phyloP scores from a whole-genome alignment of 495 filamentous ascomycete genomes.

The Penicillium taxi region DNA sequence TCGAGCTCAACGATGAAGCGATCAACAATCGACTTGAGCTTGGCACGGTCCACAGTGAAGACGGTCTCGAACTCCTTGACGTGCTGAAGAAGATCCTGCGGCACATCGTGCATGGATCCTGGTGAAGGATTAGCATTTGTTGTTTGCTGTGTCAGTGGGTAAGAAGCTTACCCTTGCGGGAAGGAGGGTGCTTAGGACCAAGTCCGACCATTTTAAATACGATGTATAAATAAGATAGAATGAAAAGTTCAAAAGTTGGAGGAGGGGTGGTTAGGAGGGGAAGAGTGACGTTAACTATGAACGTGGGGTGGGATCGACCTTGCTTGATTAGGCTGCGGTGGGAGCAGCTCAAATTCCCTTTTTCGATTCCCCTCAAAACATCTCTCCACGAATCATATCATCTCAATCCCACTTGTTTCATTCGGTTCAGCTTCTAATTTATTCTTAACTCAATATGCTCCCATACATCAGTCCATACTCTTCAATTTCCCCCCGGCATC shows the following conservation, averaged over 20 bases:
- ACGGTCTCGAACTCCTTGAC: slow-evolving; percentile 79
- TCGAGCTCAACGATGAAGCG: slow-evolving; percentile 85
- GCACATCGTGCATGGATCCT: slow-evolving; percentile 75
- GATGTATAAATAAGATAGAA: neutral
- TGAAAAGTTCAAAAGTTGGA: slow-evolving; percentile 3
- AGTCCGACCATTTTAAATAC: slow-evolving; percentile 64
- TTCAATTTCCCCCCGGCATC: too few relatives aligned
- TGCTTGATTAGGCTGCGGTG: slow-evolving; percentile 24
- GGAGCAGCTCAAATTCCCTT: slow-evolving; percentile 2
- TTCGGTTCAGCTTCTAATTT: too few relatives aligned
- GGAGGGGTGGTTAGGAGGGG: slow-evolving; percentile 7
- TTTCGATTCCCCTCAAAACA: too few relatives aligned
- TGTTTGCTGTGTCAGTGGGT: slow-evolving; percentile 9
- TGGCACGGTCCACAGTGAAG: slow-evolving; percentile 70
- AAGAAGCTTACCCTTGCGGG: slow-evolving; percentile 61
- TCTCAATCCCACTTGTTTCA: neutral
- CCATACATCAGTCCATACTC: too few relatives aligned
- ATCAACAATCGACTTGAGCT: slow-evolving; percentile 80
- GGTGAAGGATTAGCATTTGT: slow-evolving; percentile 11
- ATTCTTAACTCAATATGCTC: too few relatives aligned
- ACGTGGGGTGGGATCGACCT: slow-evolving; percentile 23
- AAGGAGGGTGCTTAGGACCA: slow-evolving; percentile 62
- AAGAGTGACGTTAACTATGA: slow-evolving; percentile 20
- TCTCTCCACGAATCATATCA: slow-evolving; percentile 1
- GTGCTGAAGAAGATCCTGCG: slow-evolving; percentile 74